Evolutionary conservation across 1,139 yeast species (phyloP).

Genomic region (Wickerhamomyces sp.): DNA sequence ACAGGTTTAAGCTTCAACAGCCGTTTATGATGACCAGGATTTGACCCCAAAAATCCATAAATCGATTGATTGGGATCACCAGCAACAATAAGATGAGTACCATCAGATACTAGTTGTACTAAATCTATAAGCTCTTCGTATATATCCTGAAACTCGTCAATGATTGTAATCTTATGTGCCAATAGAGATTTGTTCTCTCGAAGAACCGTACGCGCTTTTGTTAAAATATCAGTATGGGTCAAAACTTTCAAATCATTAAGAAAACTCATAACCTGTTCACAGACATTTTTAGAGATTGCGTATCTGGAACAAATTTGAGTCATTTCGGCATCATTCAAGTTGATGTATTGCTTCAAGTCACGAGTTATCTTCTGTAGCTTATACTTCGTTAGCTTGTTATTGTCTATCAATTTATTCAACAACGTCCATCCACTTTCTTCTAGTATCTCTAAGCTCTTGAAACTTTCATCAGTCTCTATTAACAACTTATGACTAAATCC

Average conservation of each 20-base stretch:
- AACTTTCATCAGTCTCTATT: conserved; percentile 34
- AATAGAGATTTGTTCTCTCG: conserved; percentile 9
- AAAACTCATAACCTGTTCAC: conserved; percentile 25
- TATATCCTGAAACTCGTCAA: conserved; percentile 79
- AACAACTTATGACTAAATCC: conserved; percentile 50
- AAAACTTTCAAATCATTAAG: conserved; percentile 32
- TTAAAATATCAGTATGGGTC: conserved; percentile 39
- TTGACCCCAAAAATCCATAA: conserved; percentile 59
- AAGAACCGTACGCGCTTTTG: conserved; percentile 27
- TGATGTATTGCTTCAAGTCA: conserved; percentile 25
- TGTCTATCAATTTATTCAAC: conserved; percentile 27
- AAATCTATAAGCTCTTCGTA: conserved; percentile 47
- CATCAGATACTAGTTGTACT: conserved; percentile 33
- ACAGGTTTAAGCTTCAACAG: conserved; percentile 18
- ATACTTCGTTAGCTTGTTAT: conserved; percentile 25
- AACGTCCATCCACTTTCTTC: conserved; percentile 52
- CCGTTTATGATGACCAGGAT: conserved; percentile 26
- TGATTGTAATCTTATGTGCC: conserved; percentile 39
- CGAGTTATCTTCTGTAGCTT: conserved; percentile 33
- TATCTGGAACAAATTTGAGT: conserved; percentile 4
- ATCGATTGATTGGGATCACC: conserved; percentile 77
- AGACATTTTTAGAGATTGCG: conserved; percentile 7
- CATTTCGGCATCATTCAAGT: background rate
- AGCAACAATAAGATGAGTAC: conserved; percentile 56
- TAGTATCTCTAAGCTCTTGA: conserved; percentile 35